Evolutionary conservation across 768 basidiomycete genomes (phyloP).

Genomic region (Boletus sp.): DNA sequence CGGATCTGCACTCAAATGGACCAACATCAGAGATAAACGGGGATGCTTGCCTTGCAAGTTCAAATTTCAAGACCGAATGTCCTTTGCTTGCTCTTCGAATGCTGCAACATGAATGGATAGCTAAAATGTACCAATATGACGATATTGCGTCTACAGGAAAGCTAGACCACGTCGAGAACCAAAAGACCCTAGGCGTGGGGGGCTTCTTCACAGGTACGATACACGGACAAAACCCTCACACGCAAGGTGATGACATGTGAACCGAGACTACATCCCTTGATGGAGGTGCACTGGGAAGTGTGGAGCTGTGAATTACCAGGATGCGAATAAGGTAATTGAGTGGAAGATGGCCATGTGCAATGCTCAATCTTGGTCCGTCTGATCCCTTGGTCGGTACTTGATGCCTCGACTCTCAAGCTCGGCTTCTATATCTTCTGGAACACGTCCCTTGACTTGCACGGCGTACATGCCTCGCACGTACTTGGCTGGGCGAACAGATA

Average conservation of each 20-base stretch:
- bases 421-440: conserved; percentile 81
- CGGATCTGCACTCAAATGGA: background rate
- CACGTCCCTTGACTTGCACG: conserved; percentile 78
- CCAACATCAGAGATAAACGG: background rate
- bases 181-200: conserved; percentile 1
- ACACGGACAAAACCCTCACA: conserved; percentile 1
- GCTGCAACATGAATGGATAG: background rate
- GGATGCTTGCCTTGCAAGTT: background rate
- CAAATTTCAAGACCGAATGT: background rate
- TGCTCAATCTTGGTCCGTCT: conserved; percentile 64
- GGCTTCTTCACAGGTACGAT: conserved; percentile 4
- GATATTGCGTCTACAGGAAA: conserved; percentile 9
- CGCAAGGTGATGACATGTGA: conserved; percentile 16
- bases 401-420: conserved; percentile 75
- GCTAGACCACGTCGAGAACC: background rate
- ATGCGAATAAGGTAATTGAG: background rate
- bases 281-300: background rate
- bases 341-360: conserved; percentile 5
- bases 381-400: conserved; percentile 83
- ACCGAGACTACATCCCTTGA: background rate
- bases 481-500: conserved; percentile 55
- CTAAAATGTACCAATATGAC: background rate
- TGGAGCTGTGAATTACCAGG: background rate
- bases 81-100: background rate
- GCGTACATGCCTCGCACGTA: conserved; percentile 92